Evolutionary conservation across 73 alveolate species (phyloP).

Genomic region (Blepharisma japonicum): DNA sequence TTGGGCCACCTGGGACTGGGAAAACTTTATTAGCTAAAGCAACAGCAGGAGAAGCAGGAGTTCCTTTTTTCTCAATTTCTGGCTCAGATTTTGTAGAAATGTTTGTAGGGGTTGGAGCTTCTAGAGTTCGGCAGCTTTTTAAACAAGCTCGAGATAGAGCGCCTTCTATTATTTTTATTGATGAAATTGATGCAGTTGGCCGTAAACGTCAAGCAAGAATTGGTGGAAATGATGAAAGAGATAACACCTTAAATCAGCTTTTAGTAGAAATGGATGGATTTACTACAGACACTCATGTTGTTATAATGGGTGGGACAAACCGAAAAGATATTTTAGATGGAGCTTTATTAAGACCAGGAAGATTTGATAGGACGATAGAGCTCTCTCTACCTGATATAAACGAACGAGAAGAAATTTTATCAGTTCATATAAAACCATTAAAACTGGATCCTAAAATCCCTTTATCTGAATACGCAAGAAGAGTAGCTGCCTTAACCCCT

Average conservation of each 20-base stretch:
- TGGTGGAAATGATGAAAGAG: conserved; percentile 89
- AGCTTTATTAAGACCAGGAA: conserved; percentile 78
- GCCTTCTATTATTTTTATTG: conserved; percentile 85
- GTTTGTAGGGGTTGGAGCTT: conserved; percentile 95
- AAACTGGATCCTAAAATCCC: conserved; percentile 40
- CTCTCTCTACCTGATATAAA: conserved; percentile 68
- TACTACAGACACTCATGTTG: conserved; percentile 73
- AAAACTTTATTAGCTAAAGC: conserved; percentile 92
- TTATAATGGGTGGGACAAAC: conserved; percentile 88
- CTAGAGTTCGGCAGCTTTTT: conserved; percentile 87
- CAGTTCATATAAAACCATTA: conserved; percentile 78
- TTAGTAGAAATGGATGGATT: conserved; percentile 96
- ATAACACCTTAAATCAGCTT: conserved; percentile 85
- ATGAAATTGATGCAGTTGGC: conserved; percentile 93
- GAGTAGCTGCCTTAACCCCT: conserved; percentile 80
- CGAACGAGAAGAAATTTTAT: conserved; percentile 92
- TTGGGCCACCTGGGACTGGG: conserved; percentile 98
- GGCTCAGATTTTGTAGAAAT: conserved; percentile 92
- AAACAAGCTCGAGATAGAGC: conserved; percentile 76
- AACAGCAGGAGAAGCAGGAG: conserved; percentile 95
- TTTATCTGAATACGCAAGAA: conserved; percentile 80
- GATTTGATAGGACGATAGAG: conserved; percentile 69
- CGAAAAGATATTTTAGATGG: conserved; percentile 71
- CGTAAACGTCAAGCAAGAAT: conserved; percentile 67
- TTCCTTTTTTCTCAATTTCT: conserved; percentile 69